Evolutionary conservation across 805 yeast genomes (phyloP).

Genomic region (fission yeast (Schizosaccharomyces pombe)): DNA sequence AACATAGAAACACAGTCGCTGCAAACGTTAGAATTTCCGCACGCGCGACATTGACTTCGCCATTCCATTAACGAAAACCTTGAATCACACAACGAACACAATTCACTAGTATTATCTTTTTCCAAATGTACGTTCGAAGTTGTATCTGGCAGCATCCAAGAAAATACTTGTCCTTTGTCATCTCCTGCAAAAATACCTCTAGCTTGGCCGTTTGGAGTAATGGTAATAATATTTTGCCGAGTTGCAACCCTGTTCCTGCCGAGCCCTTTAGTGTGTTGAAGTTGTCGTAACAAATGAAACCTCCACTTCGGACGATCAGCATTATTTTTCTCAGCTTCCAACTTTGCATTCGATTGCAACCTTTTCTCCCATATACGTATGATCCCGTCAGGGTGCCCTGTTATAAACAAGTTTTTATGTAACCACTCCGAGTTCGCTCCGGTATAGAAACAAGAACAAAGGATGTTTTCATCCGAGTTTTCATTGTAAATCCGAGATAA

Average conservation of each 20-base stretch:
- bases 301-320: neutral
- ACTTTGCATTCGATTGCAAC: neutral
- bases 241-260: neutral
- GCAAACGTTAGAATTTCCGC: conserved; percentile 1
- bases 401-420: conserved; percentile 3
- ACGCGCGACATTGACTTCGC: neutral
- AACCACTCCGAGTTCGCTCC: conserved; percentile 6
- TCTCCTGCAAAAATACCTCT: neutral
- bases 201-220: neutral
- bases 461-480: conserved; percentile 4
- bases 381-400: conserved; percentile 6
- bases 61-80: conserved; percentile 1
- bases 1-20: neutral
- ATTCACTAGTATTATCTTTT: neutral
- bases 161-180: neutral
- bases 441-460: conserved; percentile 6
- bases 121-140: neutral
- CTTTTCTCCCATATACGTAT: conserved; percentile 1
- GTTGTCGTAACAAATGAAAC: neutral
- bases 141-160: conserved; percentile 1
- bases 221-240: neutral
- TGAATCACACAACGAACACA: neutral
- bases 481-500: neutral
- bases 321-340: neutral
- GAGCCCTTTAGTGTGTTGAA: neutral